Conservation (phyloP, 768 basidiomycete species). For the Tricholoma furcatifolium region DNA sequence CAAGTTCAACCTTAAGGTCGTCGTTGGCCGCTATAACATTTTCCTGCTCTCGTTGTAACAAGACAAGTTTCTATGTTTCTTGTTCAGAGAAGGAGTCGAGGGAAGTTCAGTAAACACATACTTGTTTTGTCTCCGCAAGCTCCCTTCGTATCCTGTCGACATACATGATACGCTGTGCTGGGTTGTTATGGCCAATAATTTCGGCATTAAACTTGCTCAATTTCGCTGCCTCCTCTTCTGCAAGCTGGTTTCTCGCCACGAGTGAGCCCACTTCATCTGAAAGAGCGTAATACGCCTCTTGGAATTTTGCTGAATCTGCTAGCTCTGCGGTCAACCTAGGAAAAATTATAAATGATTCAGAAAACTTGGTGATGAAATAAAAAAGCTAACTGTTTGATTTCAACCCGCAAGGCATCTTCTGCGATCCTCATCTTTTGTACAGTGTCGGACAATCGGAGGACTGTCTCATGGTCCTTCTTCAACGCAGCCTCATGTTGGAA, state of each 20-base stretch:
- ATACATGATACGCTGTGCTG: conserved; percentile 83
- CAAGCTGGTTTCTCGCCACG: conserved; percentile 68
- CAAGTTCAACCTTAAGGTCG: conserved; percentile 52
- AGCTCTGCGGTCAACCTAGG: conserved; percentile 49
- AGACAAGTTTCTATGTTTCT: conserved; percentile 43
- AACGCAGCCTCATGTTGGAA: conserved; percentile 32
- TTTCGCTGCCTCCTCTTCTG: conserved; percentile 75
- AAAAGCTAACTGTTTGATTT: conserved; percentile 62
- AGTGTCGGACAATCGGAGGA: conserved; percentile 46
- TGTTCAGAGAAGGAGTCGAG: neutral
- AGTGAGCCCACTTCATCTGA: conserved; percentile 64
- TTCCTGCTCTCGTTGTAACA: conserved; percentile 49
- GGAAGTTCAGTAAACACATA: conserved; percentile 32
- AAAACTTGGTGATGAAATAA: neutral
- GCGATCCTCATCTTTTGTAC: conserved; percentile 58
- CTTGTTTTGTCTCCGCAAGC: conserved; percentile 78
- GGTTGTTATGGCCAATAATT: conserved; percentile 82
- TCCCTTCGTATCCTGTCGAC: conserved; percentile 82
- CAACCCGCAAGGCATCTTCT: conserved; percentile 66
- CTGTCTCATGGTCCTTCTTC: conserved; percentile 45
- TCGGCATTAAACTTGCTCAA: conserved; percentile 83
- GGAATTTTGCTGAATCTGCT: conserved; percentile 59
- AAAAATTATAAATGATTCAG: neutral
- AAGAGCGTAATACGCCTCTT: conserved; percentile 68
- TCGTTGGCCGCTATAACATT: conserved; percentile 38